phyloP scores from a whole-genome alignment of 2,329 filamentous ascomycete genomes.

The Beauveria pseudobassiana region DNA sequence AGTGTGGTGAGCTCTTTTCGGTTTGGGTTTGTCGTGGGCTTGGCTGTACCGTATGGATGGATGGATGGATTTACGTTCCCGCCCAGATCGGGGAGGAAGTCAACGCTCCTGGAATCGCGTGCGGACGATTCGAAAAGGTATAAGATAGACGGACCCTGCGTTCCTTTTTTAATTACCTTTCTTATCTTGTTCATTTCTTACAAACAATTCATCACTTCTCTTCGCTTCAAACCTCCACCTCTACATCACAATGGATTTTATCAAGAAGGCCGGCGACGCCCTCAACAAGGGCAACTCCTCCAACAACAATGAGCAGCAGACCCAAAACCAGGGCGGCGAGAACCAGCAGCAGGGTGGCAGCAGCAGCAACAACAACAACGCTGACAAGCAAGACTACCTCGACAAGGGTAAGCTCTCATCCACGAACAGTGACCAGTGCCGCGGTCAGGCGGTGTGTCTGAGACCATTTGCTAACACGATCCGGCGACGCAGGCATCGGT shows the following conservation, averaged over 20 bases:
- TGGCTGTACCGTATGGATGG: neutral
- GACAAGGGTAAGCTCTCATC: constrained; percentile 28
- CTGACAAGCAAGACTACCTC: constrained; percentile 25
- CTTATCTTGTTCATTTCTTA: neutral
- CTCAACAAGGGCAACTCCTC: constrained; percentile 13
- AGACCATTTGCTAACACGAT: neutral
- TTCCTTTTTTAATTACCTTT: neutral
- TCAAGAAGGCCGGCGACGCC: constrained; percentile 26
- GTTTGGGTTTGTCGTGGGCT: neutral
- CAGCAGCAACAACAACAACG: neutral
- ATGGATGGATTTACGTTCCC: constrained; percentile 5
- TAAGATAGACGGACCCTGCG: constrained; percentile 15
- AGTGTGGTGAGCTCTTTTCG: neutral
- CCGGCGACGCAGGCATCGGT: constrained; percentile 20
- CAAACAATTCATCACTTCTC: neutral
- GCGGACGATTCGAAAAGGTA: constrained; percentile 9
- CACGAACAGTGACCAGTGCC: too few species aligned
- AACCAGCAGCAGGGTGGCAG: constrained; percentile 4
- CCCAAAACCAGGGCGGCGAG: constrained; percentile 8
- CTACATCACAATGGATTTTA: constrained; percentile 29
- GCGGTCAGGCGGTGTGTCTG: neutral
- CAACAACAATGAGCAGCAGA: constrained; percentile 7
- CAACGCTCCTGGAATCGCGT: neutral
- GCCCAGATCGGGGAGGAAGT: constrained; percentile 7
- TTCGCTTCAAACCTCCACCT: neutral